Base-by-base conservation (phyloP, 805 yeast genomes). In the Wickerhamomyces chaumierensis region DNA sequence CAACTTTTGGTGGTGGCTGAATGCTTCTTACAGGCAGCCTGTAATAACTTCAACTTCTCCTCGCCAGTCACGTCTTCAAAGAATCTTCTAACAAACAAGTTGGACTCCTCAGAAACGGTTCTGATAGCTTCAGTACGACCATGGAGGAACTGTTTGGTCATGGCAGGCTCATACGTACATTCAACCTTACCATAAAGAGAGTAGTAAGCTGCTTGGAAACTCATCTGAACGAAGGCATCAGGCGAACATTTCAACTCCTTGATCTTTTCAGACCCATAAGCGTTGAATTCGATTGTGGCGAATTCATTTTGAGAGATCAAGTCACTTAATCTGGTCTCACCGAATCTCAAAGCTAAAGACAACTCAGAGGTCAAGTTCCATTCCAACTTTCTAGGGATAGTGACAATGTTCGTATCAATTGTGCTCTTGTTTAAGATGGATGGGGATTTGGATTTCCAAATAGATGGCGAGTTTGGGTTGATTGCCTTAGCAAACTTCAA, bases 71-170 rank as follows among this genome's bases (percentile, higher is more conserved):
- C 68, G 36, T 73, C 66, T 51, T 84, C 92, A 55, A 90, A 82
- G 55, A 87, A 81, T 46, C 84, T 81, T 40, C 94, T 75, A 15
- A 85, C 94, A 62, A 86, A 87, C 35, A 72, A 66, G 52, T 82
- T 82, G 1, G 92, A 80, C 54, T 85, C 85, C 48, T 73, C 67
- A 6, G 90, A 77, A 4, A 87, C 96, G 0, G 94, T 73, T 51
- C 96, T 69, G 40, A 87, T 77, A 3, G 95, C 94, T 59, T 87
- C 96, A 1, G 96, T 87, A 57, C 96, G 72, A 11, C 96, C 96
- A 55, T 87, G 95, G 45, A 80, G 69, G 56, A 79, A 87, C 42
- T 66, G 66, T 58, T 87, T 87, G 4, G 96, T 88, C 96, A 87
- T 87, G 8, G 95, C 95, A 2, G 96, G 96, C 61, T 87, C 96